These are phyloP conservation scores for Leishmania braziliensis DNA, from an alignment of 208 protist species.

Conservation along the genomic window DNA sequence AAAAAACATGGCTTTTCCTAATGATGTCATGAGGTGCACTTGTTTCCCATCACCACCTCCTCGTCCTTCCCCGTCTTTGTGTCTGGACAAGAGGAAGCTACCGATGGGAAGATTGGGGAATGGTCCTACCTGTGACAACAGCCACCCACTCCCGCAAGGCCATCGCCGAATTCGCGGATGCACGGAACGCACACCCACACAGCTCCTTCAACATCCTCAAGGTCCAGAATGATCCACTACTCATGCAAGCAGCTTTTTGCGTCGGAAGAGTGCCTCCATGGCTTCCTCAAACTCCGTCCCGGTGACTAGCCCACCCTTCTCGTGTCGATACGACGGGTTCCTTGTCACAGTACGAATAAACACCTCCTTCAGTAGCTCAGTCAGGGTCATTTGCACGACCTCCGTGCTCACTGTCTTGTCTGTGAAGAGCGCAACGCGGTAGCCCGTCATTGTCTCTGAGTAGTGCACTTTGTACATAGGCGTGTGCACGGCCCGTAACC, in stretches of 20 bases:
- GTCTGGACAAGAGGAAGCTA: not conserved
- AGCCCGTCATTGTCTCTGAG: slow-evolving; percentile 85
- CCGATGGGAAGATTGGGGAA: not conserved
- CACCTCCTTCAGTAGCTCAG: slow-evolving; percentile 61
- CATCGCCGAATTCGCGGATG: not conserved
- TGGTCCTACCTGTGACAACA: not conserved
- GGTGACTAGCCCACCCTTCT: slow-evolving; percentile 57
- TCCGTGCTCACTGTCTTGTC: slow-evolving; percentile 62
- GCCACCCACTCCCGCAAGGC: not conserved
- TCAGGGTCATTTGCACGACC: slow-evolving; percentile 46
- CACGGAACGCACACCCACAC: not conserved
- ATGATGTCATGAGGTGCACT: not conserved
- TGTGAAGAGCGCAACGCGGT: slow-evolving; percentile 78
- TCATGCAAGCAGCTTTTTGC: slow-evolving; percentile 38
- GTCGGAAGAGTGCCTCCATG: slow-evolving; percentile 57
- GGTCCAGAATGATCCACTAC: not conserved
- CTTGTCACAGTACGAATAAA: slow-evolving; percentile 68
- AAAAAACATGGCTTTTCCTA: not conserved
- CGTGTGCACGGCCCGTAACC: slow-evolving; percentile 71
- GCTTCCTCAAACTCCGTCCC: slow-evolving; percentile 62
- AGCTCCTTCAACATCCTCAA: not conserved
- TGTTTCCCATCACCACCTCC: not conserved
- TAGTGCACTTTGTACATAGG: slow-evolving; percentile 91
- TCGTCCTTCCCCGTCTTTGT: not conserved
- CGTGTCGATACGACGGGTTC: slow-evolving; percentile 74